Conservation (phyloP, 148 eudicot species). For the Vaccinium corymbosum region DNA sequence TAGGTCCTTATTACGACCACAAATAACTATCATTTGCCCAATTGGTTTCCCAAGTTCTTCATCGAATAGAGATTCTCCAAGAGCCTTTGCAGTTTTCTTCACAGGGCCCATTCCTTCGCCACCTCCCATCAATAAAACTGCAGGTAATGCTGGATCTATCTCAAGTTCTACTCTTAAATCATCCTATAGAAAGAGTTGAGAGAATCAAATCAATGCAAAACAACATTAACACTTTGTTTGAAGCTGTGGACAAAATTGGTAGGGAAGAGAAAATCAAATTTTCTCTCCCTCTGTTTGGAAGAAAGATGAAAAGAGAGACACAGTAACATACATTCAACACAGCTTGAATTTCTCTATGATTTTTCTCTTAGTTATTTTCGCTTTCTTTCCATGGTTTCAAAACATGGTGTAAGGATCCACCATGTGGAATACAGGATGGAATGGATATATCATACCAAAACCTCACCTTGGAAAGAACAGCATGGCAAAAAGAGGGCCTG, state of each 20-base stretch:
- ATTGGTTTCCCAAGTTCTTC: conserved; percentile 57
- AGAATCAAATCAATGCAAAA: conserved; percentile 9
- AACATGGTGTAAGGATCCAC: neutral
- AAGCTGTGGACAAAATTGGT: neutral
- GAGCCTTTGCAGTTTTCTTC: conserved; percentile 78
- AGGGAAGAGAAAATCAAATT: neutral
- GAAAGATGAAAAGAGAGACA: neutral
- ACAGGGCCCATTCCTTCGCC: conserved; percentile 99
- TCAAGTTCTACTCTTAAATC: conserved; percentile 74
- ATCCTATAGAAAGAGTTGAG: conserved; percentile 36
- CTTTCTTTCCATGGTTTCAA: neutral
- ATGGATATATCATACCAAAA: neutral
- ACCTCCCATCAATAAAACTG: conserved; percentile 91
- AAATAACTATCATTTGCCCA: conserved; percentile 78
- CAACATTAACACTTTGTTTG: neutral
- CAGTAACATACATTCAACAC: neutral
- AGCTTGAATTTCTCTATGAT: neutral
- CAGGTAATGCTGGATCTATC: conserved; percentile 71
- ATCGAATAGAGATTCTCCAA: conserved; percentile 63
- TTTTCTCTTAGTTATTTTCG: neutral
- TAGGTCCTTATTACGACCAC: conserved; percentile 78
- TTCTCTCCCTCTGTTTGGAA: neutral
- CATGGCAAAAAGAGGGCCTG: conserved; percentile 81
- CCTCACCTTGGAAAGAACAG: conserved; percentile 69
- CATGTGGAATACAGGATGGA: neutral